Base-by-base conservation (phyloP, 441 rosid genomes). In the Gossypium schwendimanii region DNA sequence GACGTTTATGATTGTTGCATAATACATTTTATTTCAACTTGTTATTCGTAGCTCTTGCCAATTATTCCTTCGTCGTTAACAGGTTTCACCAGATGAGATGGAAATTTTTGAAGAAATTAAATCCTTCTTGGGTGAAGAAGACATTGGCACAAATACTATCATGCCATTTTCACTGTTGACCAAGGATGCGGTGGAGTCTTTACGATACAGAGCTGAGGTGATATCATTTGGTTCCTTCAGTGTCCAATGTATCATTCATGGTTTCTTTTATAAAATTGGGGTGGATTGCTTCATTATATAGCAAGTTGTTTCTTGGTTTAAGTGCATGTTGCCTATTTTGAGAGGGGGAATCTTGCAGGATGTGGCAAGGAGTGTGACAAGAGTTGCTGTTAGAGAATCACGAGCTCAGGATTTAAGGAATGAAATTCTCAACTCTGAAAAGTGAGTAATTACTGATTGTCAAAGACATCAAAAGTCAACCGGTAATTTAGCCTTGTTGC, bases 171-270 rank as follows among this genome's bases (percentile, higher is more conserved):
- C 94, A 73, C 81, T 85, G 76, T 85, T 93, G 64, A 90, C 97
- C 2, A 79, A 89, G 78, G 89, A 87, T 72, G 99, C 96, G 8
- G 91, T 90, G n/a, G 98, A 93, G 87, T 90, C 90, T 74, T 79
- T 93, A 62, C 86, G 99, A 70, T 93, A 93, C 74, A 84, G 99
- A 74, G 96, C 98, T 73, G 99, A 93, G 97, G 98, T 93, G 67
- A 81, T 79, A 20, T 18, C 63, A 20, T 63, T 63, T 64, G 62
- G 73, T 61, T 58, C 63, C 28, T 24, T 70, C 18, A n/a, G 20
- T 44, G 1, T 36, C 21, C 31, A 14, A 24, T 24, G 47, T 41
- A 8, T 17, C 39, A 50, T 64, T 52, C 20, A 11, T 49, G 5
- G 3, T 61, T 20, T 61, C 45, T 49, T 72, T 20, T 18, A 15